Evolutionary conservation across 257 asterid genomes (phyloP).

Genomic region (Primulina tabacum): DNA sequence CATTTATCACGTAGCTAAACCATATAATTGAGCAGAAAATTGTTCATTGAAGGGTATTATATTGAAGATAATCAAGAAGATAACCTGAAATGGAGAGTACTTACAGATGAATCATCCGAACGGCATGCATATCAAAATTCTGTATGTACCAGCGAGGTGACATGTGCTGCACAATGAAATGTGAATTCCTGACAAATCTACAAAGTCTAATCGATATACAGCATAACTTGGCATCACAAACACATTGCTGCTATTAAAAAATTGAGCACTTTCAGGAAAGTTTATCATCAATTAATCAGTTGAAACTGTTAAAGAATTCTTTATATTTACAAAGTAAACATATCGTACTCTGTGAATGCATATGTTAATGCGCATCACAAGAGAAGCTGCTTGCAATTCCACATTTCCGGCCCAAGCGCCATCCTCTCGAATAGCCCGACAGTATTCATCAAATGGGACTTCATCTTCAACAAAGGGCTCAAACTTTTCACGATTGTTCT

Average conservation of each 20-base stretch:
- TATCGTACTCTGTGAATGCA: conserved; percentile 82
- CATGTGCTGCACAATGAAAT: conserved; percentile 47
- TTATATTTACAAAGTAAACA: not conserved
- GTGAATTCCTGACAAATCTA: conserved; percentile 15
- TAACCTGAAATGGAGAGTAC: conserved; percentile 27
- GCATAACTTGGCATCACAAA: conserved; percentile 16
- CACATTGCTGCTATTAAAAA: not conserved
- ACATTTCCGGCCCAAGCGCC: conserved; percentile 96
- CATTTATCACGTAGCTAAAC: not conserved
- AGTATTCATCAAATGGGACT: conserved; percentile 78
- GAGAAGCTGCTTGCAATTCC: conserved; percentile 97
- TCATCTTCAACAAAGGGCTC: conserved; percentile 98
- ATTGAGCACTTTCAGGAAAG: conserved; percentile 5
- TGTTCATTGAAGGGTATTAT: not conserved
- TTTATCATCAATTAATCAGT: not conserved
- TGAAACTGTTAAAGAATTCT: not conserved
- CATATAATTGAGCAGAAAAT: conserved; percentile 1
- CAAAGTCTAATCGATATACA: conserved; percentile 18
- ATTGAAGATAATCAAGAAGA: not conserved
- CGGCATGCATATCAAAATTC: conserved; percentile 57
- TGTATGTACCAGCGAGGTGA: conserved; percentile 87
- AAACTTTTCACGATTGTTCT: conserved; percentile 79
- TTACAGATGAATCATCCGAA: conserved; percentile 91
- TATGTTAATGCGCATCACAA: conserved; percentile 67
- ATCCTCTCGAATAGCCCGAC: conserved; percentile 77